Evolutionary conservation across 345 rosid species (phyloP).

Genomic region (Physaria fendleri): DNA sequence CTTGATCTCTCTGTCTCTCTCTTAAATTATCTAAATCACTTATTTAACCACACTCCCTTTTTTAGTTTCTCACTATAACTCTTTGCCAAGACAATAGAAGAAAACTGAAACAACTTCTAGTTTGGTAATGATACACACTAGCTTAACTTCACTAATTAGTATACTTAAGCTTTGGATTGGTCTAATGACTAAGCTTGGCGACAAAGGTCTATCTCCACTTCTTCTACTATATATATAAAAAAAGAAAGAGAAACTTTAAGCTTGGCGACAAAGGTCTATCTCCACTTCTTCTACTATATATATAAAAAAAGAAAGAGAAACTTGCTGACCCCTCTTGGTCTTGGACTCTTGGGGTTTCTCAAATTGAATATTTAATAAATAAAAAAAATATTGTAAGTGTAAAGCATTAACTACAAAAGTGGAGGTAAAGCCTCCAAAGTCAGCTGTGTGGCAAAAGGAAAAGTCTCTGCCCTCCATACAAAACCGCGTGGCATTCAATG

Average conservation of each 20-base stretch:
- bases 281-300: conserved; percentile 31
- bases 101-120: conserved; percentile 5
- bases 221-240: conserved; percentile 44
- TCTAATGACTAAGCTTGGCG: conserved; percentile 29
- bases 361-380: conserved; percentile 16
- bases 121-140: conserved; percentile 15
- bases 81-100: conserved; percentile 18
- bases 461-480: conserved; percentile 43
- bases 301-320: conserved; percentile 32
- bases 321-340: conserved; percentile 40
- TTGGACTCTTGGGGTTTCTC: conserved; percentile 15
- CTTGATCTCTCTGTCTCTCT: conserved; percentile 11
- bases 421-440: conserved; percentile 43
- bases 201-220: conserved; percentile 30
- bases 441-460: conserved; percentile 43
- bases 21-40: not conserved
- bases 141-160: conserved; percentile 18
- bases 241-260: too few species aligned
- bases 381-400: too few species aligned
- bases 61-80: not conserved
- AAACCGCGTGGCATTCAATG: conserved; percentile 94
- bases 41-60: not conserved
- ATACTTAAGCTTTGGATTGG: conserved; percentile 16
- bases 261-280: conserved; percentile 36
- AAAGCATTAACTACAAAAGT: conserved; percentile 46